phyloP scores from a whole-genome alignment of 805 yeast genomes.

The Hanseniaspora clermontiae region DNA sequence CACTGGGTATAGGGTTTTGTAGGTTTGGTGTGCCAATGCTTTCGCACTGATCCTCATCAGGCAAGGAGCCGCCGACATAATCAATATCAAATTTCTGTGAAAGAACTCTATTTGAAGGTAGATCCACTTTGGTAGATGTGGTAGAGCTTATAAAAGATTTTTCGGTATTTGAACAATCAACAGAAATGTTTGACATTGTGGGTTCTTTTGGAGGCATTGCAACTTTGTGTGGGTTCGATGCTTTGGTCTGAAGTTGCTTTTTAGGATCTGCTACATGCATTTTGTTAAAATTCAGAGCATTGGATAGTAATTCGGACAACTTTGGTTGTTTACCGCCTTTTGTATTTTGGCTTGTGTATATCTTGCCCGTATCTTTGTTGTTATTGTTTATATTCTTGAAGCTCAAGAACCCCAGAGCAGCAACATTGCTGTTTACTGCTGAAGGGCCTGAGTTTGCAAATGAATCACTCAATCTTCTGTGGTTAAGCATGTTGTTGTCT shows the following conservation, averaged over 20 bases:
- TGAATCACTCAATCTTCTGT: slow-evolving; percentile 10
- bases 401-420: slow-evolving; percentile 1
- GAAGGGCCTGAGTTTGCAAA: neutral
- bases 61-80: slow-evolving; percentile 6
- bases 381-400: neutral
- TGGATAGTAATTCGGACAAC: slow-evolving; percentile 1
- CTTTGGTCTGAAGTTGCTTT: neutral
- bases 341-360: neutral
- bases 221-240: neutral
- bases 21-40: neutral
- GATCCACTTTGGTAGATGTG: slow-evolving; percentile 10
- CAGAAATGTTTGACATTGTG: neutral
- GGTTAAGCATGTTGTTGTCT: slow-evolving; percentile 5
- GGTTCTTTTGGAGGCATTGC: neutral
- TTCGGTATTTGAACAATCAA: neutral
- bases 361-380: neutral
- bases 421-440: neutral
- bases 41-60: neutral
- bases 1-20: neutral
- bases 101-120: neutral
- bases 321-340: neutral
- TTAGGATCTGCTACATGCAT: neutral
- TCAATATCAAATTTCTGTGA: slow-evolving; percentile 9
- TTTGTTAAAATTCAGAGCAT: slow-evolving; percentile 4
- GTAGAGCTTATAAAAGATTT: slow-evolving; percentile 6